Base-by-base conservation (phyloP, 495 filamentous ascomycete species). In the Lepidopterella palustris region DNA sequence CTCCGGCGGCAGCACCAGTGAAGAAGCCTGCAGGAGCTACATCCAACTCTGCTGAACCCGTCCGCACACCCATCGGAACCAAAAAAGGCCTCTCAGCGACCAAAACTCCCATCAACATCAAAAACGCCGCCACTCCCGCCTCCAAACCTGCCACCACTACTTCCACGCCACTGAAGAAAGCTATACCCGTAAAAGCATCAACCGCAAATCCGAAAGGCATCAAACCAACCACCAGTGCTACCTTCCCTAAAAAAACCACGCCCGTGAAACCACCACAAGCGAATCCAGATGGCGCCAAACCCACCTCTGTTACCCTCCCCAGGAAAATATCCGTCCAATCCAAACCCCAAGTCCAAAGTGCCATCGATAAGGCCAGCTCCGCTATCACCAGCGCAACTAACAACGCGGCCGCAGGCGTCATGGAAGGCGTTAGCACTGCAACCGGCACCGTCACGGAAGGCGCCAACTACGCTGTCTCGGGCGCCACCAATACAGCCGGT, bases 371-470 rank as follows among this genome's bases (percentile, higher is more conserved):
- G 45, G 49, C 32, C 48, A 18, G 53, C 28, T 51, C 52, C 45
- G 58, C 58, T 11, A 49, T 52, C n/a, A 59, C 61, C 3, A 61
- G 64, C 26, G 48, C 61, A 1, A 53, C 54, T 0, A 67, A 67
- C 55, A 67, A 67, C 32, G 28, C 45, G 35, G 64, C 64, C 29
- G 53, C 55, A 13, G 23, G 39, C 26, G 55, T 60, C n/a, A 61
- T 61, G n/a, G 54, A 57, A 8, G 47, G 39, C 13, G 13, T 67
- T 26, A 64, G 61, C 57, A 55, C 35, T 24, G 57, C 62, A 9
- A 54, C 64, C 32, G 57, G 59, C 42, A 57, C 57, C 24, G 58
- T 57, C 0, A 64, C 61, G 21, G 25, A 53, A 0, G 61, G 61
- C 20, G 10, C 63, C 5, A 64, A 64, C 31, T 15, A 45, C 2